phyloP scores from a whole-genome alignment of 1,284 basidiomycete species.

The Cryptococcus sp. region DNA sequence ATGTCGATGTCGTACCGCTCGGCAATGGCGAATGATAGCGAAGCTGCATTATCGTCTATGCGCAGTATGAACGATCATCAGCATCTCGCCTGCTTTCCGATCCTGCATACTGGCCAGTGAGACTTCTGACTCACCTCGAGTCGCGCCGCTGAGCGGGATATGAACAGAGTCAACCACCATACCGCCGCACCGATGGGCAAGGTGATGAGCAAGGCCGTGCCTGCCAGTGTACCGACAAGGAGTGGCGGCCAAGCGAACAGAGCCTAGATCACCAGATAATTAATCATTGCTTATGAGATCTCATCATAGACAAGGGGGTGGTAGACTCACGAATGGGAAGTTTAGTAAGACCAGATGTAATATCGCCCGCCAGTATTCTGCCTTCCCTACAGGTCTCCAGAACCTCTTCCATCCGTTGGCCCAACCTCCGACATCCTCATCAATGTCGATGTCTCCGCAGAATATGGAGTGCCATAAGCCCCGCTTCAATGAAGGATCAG shows the following conservation, averaged over 20 bases:
- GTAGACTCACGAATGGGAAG: constrained; percentile 48
- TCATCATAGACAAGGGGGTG: not conserved
- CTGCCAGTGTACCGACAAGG: constrained; percentile 47
- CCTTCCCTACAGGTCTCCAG: constrained; percentile 35
- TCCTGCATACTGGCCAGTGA: not conserved
- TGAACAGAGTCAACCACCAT: constrained; percentile 51
- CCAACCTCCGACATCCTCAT: constrained; percentile 23
- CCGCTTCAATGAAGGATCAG: constrained; percentile 7
- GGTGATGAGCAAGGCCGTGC: constrained; percentile 50
- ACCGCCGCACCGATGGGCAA: constrained; percentile 49
- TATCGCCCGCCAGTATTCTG: constrained; percentile 40
- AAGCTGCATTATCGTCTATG: constrained; percentile 44
- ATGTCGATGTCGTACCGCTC: constrained; percentile 22
- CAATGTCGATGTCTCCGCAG: constrained; percentile 35
- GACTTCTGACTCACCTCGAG: constrained; percentile 33
- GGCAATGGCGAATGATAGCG: constrained; percentile 38
- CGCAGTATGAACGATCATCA: not conserved
- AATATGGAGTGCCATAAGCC: constrained; percentile 31
- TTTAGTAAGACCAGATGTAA: constrained; percentile 47
- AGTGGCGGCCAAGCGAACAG: constrained; percentile 49
- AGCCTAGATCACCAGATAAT: constrained; percentile 28
- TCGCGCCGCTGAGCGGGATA: constrained; percentile 46
- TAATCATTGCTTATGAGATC: not conserved
- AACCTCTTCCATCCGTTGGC: constrained; percentile 34
- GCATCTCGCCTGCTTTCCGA: too few species aligned